Conservation (phyloP, 345 rosid genomes). For the Pugionium dolabratum region DNA sequence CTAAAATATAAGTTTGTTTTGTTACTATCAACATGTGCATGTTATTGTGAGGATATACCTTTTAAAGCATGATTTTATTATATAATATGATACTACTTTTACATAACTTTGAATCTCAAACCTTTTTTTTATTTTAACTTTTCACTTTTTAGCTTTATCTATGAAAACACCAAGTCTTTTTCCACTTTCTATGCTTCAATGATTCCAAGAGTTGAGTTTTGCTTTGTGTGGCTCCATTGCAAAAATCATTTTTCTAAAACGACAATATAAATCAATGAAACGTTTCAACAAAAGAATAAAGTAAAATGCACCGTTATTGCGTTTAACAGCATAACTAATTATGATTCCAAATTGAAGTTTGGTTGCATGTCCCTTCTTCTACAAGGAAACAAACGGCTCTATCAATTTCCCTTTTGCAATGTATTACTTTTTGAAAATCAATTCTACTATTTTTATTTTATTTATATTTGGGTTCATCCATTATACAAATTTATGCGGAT, state of each 20-base stretch:
- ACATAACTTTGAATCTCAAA: constrained; percentile 37
- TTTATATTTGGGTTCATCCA: too few relatives aligned
- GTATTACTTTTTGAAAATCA: too few relatives aligned
- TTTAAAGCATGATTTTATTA: constrained; percentile 24
- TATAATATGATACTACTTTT: constrained; percentile 22
- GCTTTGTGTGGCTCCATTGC: neutral
- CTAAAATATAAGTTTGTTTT: neutral
- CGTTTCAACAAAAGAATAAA: neutral
- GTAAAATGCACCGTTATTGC: neutral
- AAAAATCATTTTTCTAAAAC: neutral
- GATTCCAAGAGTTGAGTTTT: constrained; percentile 28
- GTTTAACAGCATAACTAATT: too few relatives aligned
- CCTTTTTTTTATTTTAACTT: constrained; percentile 20
- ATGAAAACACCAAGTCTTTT: constrained; percentile 19
- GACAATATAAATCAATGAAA: neutral
- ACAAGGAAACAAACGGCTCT: constrained; percentile 18
- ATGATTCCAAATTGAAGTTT: constrained; percentile 1
- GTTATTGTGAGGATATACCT: constrained; percentile 9
- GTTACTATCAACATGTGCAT: constrained; percentile 23
- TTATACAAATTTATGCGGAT: too few relatives aligned
- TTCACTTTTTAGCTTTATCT: constrained; percentile 25
- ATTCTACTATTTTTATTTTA: too few relatives aligned
- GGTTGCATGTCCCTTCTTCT: constrained; percentile 6
- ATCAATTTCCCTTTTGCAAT: too few relatives aligned
- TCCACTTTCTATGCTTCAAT: constrained; percentile 34